Percentiles rank a stretch among this genome's conserved stretches.
Conservation (phyloP, 2,329 filamentous ascomycete genomes). For the Colletotrichum sp. region DNA sequence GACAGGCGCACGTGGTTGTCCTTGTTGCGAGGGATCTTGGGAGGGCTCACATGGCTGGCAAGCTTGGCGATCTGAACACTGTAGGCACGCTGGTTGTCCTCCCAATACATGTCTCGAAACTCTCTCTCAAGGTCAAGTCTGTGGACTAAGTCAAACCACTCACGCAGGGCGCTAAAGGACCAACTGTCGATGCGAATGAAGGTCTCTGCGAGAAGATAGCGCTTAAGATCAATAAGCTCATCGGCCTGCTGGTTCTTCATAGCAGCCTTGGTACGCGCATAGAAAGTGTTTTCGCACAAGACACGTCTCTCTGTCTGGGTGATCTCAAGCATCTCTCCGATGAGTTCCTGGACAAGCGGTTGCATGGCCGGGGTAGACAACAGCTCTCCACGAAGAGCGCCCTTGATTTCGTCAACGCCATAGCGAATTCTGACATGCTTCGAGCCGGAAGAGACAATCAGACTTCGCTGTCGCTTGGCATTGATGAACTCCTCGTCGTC, state of each 20-base stretch:
- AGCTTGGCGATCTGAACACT: not conserved
- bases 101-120: slow-evolving; percentile 7
- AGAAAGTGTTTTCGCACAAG: not conserved
- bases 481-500: not conserved
- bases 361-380: not conserved
- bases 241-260: not conserved
- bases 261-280: not conserved
- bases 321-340: not conserved
- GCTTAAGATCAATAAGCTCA: not conserved
- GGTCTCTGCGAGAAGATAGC: slow-evolving; percentile 3
- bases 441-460: not conserved
- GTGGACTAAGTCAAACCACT: slow-evolving; percentile 6
- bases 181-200: slow-evolving; percentile 9
- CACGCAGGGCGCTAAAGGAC: not conserved
- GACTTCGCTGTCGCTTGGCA: not conserved
- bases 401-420: not conserved
- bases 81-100: not conserved
- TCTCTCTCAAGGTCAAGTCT: not conserved
- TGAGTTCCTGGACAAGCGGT: not conserved
- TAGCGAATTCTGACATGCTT: not conserved
- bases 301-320: not conserved
- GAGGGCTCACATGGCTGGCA: not conserved
- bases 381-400: slow-evolving; percentile 1
- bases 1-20: not conserved
- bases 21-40: not conserved